Evolutionary conservation across 2,329 filamentous ascomycete species (phyloP).

Genomic region (Cladobotryum protrusum): DNA sequence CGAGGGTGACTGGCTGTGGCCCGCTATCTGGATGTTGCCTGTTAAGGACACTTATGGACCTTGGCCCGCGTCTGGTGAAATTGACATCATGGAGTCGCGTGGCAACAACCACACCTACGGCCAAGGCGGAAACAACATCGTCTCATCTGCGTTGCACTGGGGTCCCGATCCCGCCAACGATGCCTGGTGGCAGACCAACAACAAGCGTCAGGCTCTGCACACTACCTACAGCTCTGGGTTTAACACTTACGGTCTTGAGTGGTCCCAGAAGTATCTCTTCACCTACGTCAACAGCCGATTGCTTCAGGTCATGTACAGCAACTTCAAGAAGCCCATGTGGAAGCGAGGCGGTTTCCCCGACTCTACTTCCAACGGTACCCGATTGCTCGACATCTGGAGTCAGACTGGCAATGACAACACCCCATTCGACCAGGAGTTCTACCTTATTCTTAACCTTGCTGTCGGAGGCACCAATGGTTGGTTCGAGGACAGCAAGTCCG

Average conservation of each 20-base stretch:
- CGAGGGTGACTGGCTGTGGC: conserved; percentile 80
- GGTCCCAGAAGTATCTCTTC: conserved; percentile 83
- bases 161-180: conserved; percentile 67
- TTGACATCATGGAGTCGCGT: conserved; percentile 74
- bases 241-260: conserved; percentile 78
- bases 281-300: conserved; percentile 78
- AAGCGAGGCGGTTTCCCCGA: conserved; percentile 61
- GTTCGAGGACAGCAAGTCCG: conserved; percentile 66
- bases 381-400: conserved; percentile 58
- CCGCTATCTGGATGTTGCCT: conserved; percentile 87
- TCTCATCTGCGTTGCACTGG: conserved; percentile 76
- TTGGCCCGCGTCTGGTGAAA: conserved; percentile 78
- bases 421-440: conserved; percentile 72
- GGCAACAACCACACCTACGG: conserved; percentile 75
- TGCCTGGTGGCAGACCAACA: conserved; percentile 77
- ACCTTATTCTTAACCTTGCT: conserved; percentile 68
- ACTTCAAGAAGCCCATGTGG: conserved; percentile 64
- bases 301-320: conserved; percentile 73
- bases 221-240: conserved; percentile 63
- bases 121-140: conserved; percentile 75
- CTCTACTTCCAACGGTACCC: conserved; percentile 58
- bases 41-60: conserved; percentile 63
- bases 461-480: conserved; percentile 77
- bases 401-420: conserved; percentile 54
- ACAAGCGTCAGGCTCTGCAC: conserved; percentile 68